Evolutionary conservation across 805 yeast genomes (phyloP).

Genomic region (Myxozyma neglecta): DNA sequence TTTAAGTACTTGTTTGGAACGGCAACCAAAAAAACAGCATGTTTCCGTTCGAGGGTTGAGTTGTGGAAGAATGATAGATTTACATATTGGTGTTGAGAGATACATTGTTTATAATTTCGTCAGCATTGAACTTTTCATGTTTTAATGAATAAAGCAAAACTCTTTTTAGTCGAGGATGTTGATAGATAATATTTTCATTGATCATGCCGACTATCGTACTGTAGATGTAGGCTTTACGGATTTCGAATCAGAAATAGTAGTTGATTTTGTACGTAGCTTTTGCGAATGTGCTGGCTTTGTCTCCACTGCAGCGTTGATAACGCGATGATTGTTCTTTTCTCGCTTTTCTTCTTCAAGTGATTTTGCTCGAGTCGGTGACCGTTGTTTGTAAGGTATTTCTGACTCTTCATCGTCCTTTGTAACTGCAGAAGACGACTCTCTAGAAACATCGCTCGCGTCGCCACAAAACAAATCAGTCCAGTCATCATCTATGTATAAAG

Average conservation of each 20-base stretch:
- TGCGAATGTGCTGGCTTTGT: background rate
- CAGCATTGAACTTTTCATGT: too few relatives aligned
- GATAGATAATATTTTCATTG: too few relatives aligned
- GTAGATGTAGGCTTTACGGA: background rate
- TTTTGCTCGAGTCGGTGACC: conserved; percentile 3
- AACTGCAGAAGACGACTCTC: background rate
- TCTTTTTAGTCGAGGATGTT: too few relatives aligned
- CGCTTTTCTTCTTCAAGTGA: conserved; percentile 14
- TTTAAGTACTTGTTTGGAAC: too few relatives aligned
- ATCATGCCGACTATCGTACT: too few relatives aligned
- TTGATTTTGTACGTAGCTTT: background rate
- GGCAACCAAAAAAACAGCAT: too few relatives aligned
- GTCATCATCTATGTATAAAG: conserved; percentile 12
- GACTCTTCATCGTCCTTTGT: background rate
- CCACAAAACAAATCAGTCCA: conserved; percentile 30
- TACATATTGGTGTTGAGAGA: too few relatives aligned
- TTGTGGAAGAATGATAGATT: too few relatives aligned
- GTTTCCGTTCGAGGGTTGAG: too few relatives aligned
- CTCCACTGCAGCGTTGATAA: conserved; percentile 8
- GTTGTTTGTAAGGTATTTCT: background rate
- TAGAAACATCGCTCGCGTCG: background rate
- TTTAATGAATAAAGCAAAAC: too few relatives aligned
- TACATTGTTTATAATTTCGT: too few relatives aligned
- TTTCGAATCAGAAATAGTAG: background rate
- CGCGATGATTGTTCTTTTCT: conserved; percentile 1